A percentile compares a stretch with the other conserved stretches of the same genome.
phyloP scores from a whole-genome alignment of 1,284 basidiomycete genomes.

The Cutaneotrichosporon cavernicola region DNA sequence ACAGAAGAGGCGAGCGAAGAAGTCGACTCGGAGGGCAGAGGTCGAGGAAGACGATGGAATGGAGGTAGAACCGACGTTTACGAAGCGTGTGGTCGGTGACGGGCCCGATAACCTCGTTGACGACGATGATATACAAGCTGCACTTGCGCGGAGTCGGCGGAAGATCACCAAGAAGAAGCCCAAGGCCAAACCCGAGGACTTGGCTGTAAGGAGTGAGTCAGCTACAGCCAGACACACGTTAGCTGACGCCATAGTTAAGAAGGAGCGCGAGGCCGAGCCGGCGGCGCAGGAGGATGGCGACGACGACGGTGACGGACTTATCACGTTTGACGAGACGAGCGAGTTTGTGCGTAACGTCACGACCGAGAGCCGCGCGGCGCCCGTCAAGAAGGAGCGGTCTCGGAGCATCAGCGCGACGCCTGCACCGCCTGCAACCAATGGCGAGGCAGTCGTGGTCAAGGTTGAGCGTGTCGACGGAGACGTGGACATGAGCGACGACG shows the following conservation, averaged over 20 bases:
- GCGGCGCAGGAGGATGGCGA: constrained; percentile 60
- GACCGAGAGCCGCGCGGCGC: constrained; percentile 47
- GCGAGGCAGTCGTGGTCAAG: constrained; percentile 38
- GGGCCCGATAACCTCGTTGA: constrained; percentile 88
- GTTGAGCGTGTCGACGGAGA: constrained; percentile 56
- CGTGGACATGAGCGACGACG: constrained; percentile 61
- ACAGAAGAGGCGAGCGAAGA: constrained; percentile 63
- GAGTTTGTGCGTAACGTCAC: constrained; percentile 93
- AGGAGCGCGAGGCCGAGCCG: constrained; percentile 56
- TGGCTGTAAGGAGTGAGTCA: constrained; percentile 68
- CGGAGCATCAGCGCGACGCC: constrained; percentile 30
- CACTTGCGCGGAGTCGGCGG: constrained; percentile 78
- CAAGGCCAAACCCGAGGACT: constrained; percentile 77
- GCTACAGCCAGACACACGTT: constrained; percentile 36
- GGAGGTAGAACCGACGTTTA: constrained; percentile 66
- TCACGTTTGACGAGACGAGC: constrained; percentile 94
- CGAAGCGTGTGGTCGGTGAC: constrained; percentile 56
- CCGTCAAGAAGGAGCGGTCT: constrained; percentile 46
- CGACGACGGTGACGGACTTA: constrained; percentile 62
- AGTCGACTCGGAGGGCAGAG: constrained; percentile 67
- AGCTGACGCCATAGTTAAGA: constrained; percentile 60
- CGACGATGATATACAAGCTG: constrained; percentile 96
- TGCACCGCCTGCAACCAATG: constrained; percentile 16
- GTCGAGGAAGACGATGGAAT: constrained; percentile 65
- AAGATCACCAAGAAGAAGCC: constrained; percentile 75